Evolutionary conservation across 768 basidiomycete species (phyloP).

Genomic region (Russula olivacea): DNA sequence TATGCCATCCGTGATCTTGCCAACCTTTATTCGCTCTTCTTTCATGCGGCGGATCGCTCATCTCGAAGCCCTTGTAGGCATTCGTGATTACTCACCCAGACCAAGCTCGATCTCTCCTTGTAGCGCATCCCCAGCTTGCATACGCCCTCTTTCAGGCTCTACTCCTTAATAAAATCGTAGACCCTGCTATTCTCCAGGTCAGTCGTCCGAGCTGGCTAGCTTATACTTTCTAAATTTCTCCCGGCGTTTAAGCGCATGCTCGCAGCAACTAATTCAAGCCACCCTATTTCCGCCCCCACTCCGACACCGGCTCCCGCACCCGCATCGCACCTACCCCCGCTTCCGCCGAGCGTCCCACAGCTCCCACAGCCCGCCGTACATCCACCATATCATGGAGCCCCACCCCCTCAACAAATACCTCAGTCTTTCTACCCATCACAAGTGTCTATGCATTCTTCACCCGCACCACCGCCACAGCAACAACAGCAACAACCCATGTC

Average conservation of each 20-base stretch:
- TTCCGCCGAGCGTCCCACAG: slow-evolving; percentile 27
- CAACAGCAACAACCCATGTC: slow-evolving; percentile 30
- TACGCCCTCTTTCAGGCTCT: slow-evolving; percentile 96
- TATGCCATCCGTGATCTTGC: slow-evolving; percentile 33
- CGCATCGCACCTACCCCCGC: slow-evolving; percentile 27
- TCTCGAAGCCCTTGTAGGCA: slow-evolving; percentile 47
- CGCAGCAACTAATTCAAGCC: slow-evolving; percentile 33
- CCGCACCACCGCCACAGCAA: slow-evolving; percentile 32
- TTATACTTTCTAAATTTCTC: not conserved
- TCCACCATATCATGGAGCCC: slow-evolving; percentile 17
- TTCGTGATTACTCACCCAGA: slow-evolving; percentile 90
- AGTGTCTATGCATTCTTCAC: slow-evolving; percentile 32
- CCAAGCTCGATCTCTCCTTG: slow-evolving; percentile 73
- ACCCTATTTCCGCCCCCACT: slow-evolving; percentile 7
- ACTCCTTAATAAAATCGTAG: slow-evolving; percentile 88
- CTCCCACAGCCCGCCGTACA: slow-evolving; percentile 27
- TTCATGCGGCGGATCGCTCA: not conserved
- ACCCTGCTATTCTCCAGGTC: slow-evolving; percentile 76
- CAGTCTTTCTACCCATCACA: slow-evolving; percentile 27
- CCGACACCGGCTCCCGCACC: slow-evolving; percentile 25
- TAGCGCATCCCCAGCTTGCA: slow-evolving; percentile 84
- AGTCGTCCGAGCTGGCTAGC: slow-evolving; percentile 22
- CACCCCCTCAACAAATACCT: slow-evolving; percentile 25
- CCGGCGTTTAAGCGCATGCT: slow-evolving; percentile 43
- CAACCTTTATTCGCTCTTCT: not conserved